A percentile compares a stretch with the other conserved stretches of the same genome.
Conservation (phyloP, 176 grass and related monocot genomes). For the Lolium multiflorum region DNA sequence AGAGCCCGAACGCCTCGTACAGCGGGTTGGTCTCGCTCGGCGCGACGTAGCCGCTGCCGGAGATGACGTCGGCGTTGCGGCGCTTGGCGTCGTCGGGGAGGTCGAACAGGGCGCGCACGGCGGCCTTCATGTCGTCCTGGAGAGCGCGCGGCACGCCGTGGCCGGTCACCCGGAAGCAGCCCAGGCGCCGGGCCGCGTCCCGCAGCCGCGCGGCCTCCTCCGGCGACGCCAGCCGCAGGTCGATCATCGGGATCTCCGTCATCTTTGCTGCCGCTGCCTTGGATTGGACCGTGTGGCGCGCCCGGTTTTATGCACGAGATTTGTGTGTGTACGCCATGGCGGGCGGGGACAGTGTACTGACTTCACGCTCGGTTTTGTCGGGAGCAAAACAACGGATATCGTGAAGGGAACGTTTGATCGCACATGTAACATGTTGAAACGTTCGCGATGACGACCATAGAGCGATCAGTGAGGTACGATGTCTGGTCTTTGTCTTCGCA, state of each 20-base stretch:
- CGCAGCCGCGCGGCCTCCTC: background rate
- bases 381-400: too few species aligned
- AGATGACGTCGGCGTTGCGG: constrained; percentile 61
- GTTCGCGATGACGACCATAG: too few species aligned
- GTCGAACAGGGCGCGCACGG: constrained; percentile 64
- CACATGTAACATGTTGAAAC: too few species aligned
- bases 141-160: constrained; percentile 45
- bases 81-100: constrained; percentile 69
- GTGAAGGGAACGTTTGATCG: too few species aligned
- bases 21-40: constrained; percentile 63
- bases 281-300: background rate
- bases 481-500: too few species aligned
- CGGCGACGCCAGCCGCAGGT: constrained; percentile 1
- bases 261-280: background rate
- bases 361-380: too few species aligned
- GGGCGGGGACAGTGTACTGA: too few species aligned
- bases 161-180: constrained; percentile 56
- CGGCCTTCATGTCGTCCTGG: constrained; percentile 71
- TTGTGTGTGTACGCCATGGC: background rate
- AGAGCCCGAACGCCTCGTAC: constrained; percentile 65
- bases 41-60: constrained; percentile 68
- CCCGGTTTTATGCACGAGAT: background rate
- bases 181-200: constrained; percentile 20
- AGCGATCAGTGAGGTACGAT: too few species aligned
- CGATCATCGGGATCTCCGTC: constrained; percentile 21